phyloP scores from a whole-genome alignment of 2,329 filamentous ascomycete genomes.

The Ascochyta pisi region DNA sequence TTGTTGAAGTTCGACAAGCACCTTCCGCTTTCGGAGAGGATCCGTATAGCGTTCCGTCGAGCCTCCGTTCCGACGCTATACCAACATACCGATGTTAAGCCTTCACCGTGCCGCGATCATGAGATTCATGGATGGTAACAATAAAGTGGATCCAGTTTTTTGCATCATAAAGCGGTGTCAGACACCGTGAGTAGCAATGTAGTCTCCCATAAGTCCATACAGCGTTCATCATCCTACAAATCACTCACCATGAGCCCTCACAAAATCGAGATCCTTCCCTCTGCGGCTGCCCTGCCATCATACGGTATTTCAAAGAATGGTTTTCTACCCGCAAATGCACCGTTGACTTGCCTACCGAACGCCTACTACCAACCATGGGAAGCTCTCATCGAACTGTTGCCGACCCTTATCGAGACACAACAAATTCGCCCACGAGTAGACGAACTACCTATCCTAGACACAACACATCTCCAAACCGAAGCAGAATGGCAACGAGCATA shows the following conservation, averaged over 20 bases:
- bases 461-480: slow-evolving; percentile 74
- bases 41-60: neutral
- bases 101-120: slow-evolving; percentile 17
- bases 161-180: slow-evolving; percentile 28
- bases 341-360: slow-evolving; percentile 75
- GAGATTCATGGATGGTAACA: slow-evolving; percentile 8
- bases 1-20: slow-evolving; percentile 5
- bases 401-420: slow-evolving; percentile 76
- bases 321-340: slow-evolving; percentile 78
- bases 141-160: slow-evolving; percentile 13
- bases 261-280: slow-evolving; percentile 32
- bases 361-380: slow-evolving; percentile 92
- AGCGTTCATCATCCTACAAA: neutral
- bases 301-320: slow-evolving; percentile 82
- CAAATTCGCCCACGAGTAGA: slow-evolving; percentile 76
- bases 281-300: slow-evolving; percentile 61
- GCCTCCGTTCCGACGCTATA: slow-evolving; percentile 8
- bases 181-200: slow-evolving; percentile 18
- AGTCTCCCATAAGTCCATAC: neutral
- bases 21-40: slow-evolving; percentile 27
- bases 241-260: slow-evolving; percentile 38
- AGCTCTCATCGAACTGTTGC: slow-evolving; percentile 75
- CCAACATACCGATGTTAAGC: slow-evolving; percentile 2
- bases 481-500: slow-evolving; percentile 86
- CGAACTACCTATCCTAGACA: slow-evolving; percentile 75